Evolutionary conservation across 225 moss, liverwort and hornwort genomes (phyloP).

Genomic region (Physcomitrium patens): DNA sequence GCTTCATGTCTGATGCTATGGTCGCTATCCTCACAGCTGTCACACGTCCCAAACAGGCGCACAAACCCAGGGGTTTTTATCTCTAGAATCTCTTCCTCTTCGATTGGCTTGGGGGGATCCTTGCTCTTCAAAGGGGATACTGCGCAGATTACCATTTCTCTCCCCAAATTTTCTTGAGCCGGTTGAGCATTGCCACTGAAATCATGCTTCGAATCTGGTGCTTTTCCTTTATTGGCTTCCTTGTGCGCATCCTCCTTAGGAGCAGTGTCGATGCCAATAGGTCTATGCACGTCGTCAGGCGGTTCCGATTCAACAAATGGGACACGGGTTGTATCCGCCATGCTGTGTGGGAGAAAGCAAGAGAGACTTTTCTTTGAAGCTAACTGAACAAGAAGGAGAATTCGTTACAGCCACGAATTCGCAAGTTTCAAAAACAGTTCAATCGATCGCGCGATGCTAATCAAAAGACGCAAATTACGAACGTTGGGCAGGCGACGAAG

Average conservation of each 20-base stretch:
- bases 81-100: slow-evolving; percentile 47
- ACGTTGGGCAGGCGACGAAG: not conserved
- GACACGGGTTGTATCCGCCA: slow-evolving; percentile 31
- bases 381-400: slow-evolving; percentile 34
- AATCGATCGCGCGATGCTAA: not conserved
- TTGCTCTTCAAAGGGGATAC: slow-evolving; percentile 22
- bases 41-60: slow-evolving; percentile 44
- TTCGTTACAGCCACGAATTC: slow-evolving; percentile 3
- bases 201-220: not conserved
- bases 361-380: slow-evolving; percentile 41
- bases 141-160: slow-evolving; percentile 36
- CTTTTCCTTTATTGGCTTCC: not conserved
- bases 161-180: slow-evolving; percentile 32
- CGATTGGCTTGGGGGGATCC: slow-evolving; percentile 22
- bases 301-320: slow-evolving; percentile 29
- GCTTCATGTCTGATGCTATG: slow-evolving; percentile 15
- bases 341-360: slow-evolving; percentile 36
- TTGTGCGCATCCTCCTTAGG: too few relatives aligned
- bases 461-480: not conserved
- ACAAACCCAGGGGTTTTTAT: slow-evolving; percentile 52
- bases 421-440: not conserved
- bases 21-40: slow-evolving; percentile 40
- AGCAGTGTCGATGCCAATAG: slow-evolving; percentile 8
- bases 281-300: slow-evolving; percentile 14
- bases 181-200: not conserved